These are phyloP conservation scores for Dendrobium officinale DNA, from an alignment of 106 monocot species.

Conservation along the genomic window DNA sequence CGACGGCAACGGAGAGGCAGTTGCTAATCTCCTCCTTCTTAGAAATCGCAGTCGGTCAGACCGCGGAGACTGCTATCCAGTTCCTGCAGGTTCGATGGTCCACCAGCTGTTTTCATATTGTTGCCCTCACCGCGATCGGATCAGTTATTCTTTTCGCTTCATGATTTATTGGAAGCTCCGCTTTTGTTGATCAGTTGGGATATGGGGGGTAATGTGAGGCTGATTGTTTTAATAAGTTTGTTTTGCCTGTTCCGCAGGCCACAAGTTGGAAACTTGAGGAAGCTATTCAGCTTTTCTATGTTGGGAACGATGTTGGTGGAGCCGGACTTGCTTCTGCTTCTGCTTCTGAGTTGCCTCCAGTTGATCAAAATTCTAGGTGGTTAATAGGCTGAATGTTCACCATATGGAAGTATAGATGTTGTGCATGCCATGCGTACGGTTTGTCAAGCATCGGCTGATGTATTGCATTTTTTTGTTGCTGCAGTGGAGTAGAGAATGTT, in stretches of 20 bases:
- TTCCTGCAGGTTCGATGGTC: constrained; percentile 60
- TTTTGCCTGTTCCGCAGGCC: constrained; percentile 29
- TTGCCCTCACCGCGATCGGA: neutral
- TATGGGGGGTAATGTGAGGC: neutral
- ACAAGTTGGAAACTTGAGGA: constrained; percentile 84
- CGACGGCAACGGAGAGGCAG: constrained; percentile 43
- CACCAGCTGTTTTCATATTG: too few relatives aligned
- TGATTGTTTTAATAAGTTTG: neutral
- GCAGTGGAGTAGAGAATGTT: constrained; percentile 16
- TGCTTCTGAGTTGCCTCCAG: constrained; percentile 2
- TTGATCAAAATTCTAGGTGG: constrained; percentile 15
- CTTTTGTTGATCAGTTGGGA: neutral
- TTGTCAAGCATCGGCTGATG: neutral
- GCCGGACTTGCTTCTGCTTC: constrained; percentile 12
- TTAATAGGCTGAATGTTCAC: neutral
- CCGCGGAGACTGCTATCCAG: constrained; percentile 59
- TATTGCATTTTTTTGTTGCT: neutral
- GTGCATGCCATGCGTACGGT: neutral
- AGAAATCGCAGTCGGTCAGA: constrained; percentile 81
- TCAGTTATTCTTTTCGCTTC: neutral
- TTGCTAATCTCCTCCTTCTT: constrained; percentile 63
- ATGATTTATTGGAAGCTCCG: neutral
- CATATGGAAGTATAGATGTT: neutral
- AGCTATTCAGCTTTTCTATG: constrained; percentile 76
- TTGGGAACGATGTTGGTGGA: constrained; percentile 41